Evolutionary conservation across 2,329 filamentous ascomycete species (phyloP), one percentile per base, ranked within the genome.

Genomic region (Cryoendolithus antarcticus): DNA sequence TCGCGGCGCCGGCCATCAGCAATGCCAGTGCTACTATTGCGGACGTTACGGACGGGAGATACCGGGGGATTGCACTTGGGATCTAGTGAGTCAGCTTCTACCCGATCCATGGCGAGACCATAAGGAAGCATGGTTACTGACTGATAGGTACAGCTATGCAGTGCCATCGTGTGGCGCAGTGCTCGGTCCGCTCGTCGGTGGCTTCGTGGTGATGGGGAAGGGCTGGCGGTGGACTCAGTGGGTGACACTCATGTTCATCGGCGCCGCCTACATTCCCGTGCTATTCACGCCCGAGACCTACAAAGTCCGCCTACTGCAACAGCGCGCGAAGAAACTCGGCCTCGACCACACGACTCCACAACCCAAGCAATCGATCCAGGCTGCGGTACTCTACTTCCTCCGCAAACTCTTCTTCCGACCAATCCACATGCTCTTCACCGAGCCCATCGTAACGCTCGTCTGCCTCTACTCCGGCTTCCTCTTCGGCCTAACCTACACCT

Each of bases 401-500:
- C 51, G 49, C 1, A 49, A 44, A 9, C 41, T 54, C 9, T 42
- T 56, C 13, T 39, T 56, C 12, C 40, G 52, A 15, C 53, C 53
- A 6, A 42, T 54, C 5, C 52, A 57, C 27, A 61, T 66, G 44
- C 50, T 65, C 4, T 53, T 64, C 38, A 58, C 62, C 6, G 62
- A 65, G 38, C 60, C 60, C 3, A 65, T 66, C 47, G 61, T 62
- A 15, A 56, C 59, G 27, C 53, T 62, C 9, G 53, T 65, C 30
- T 61, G 60, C 40, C 44, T 63, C n/a, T 64, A 65, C 43, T 57
- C 53, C 30, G 55, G 59, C n/a, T 60, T 65, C 41, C 50, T 64
- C 24, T 59, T 62, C 40, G 61, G 57, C 10, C 49, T 64, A 6
- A 52, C 63, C 33, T 65, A 64, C 47, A 51, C 60, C 9, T 65